phyloP scores from a whole-genome alignment of 2,329 filamentous ascomycete genomes.

The Penicillium hordei region DNA sequence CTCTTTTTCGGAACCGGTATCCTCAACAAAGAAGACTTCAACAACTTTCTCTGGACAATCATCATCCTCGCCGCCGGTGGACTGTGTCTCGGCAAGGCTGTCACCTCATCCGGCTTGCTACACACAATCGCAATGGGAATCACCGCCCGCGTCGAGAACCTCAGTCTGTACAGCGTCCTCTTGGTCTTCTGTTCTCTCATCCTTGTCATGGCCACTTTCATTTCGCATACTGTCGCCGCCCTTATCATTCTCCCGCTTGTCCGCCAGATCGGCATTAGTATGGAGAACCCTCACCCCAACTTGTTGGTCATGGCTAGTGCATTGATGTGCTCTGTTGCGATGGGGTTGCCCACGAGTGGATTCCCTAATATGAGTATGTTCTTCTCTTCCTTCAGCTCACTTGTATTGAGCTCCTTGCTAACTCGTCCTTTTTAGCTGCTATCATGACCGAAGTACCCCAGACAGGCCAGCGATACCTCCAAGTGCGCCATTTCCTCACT shows the following conservation, averaged over 20 bases:
- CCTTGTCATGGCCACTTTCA: slow-evolving; percentile 92
- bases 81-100: slow-evolving; percentile 86
- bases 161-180: slow-evolving; percentile 82
- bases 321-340: slow-evolving; percentile 95
- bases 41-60: slow-evolving; percentile 99
- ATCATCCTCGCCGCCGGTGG: slow-evolving; percentile 96
- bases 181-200: slow-evolving; percentile 83
- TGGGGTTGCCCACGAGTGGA: slow-evolving; percentile 92
- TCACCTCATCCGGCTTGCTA: slow-evolving; percentile 87
- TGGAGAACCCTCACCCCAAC: slow-evolving; percentile 91
- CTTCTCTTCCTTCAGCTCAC: not conserved
- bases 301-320: slow-evolving; percentile 92
- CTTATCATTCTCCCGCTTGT: slow-evolving; percentile 93
- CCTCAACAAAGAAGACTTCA: slow-evolving; percentile 97
- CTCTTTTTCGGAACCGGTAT: slow-evolving; percentile 97
- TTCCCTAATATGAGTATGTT: slow-evolving; percentile 99
- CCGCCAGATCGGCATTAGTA: slow-evolving; percentile 75
- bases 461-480: slow-evolving; percentile 86
- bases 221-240: slow-evolving; percentile 94
- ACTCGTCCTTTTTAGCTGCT: slow-evolving; percentile 60
- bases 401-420: slow-evolving; percentile 15
- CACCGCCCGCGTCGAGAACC: slow-evolving; percentile 68
- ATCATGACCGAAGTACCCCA: slow-evolving; percentile 98
- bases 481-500: slow-evolving; percentile 91
- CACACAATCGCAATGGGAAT: slow-evolving; percentile 82